Evolutionary conservation across 2,329 filamentous ascomycete genomes (phyloP).

Genomic region (Cladosporium sp.): DNA sequence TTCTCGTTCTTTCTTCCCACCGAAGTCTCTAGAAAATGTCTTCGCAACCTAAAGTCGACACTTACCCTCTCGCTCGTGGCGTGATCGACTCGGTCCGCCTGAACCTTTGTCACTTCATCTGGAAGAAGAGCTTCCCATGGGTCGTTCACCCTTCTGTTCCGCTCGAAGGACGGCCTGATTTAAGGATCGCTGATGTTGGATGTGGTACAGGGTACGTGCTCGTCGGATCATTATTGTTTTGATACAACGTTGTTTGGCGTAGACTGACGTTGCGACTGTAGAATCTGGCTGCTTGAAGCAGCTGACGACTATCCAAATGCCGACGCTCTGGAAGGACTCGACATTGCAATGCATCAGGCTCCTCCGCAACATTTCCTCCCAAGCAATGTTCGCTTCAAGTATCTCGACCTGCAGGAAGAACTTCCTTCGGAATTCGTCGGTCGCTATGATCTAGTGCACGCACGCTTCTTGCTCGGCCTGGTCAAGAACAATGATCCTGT

Average conservation of each 20-base stretch:
- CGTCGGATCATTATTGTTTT: not conserved
- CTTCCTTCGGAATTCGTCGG: constrained; percentile 4
- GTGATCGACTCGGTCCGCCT: constrained; percentile 7
- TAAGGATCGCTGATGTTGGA: constrained; percentile 6
- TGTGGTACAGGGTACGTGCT: constrained; percentile 8
- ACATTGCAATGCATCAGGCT: constrained; percentile 9
- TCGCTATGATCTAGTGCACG: constrained; percentile 10
- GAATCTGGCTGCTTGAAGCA: constrained; percentile 9
- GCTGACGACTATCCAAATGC: constrained; percentile 9
- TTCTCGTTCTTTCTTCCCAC: not conserved
- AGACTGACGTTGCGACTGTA: not conserved
- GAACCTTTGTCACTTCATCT: constrained; percentile 12
- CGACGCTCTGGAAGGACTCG: constrained; percentile 8
- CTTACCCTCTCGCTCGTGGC: constrained; percentile 8
- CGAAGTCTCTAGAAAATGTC: not conserved
- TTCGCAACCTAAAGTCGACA: constrained; percentile 3
- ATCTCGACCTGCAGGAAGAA: constrained; percentile 8
- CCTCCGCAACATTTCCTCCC: constrained; percentile 11
- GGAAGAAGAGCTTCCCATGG: constrained; percentile 11
- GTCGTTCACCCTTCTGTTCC: constrained; percentile 9
- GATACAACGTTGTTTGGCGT: not conserved
- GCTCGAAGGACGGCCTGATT: not conserved
- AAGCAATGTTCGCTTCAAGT: constrained; percentile 8
- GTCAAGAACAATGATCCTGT: constrained; percentile 12
- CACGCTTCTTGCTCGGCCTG: constrained; percentile 4